Base-by-base conservation (phyloP, 331 rosid genomes). In the Quercus tomentella region DNA sequence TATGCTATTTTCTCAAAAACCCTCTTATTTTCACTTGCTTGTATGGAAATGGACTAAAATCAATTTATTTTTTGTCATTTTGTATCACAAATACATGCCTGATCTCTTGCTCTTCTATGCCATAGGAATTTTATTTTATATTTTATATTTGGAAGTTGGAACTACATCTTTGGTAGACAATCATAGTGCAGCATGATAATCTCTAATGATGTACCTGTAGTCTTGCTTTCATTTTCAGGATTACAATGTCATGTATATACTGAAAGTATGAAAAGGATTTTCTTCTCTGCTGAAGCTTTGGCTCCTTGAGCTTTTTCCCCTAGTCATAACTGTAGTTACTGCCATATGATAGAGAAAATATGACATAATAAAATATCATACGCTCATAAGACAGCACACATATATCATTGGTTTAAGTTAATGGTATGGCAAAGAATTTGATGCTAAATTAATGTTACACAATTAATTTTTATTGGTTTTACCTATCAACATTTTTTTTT, bases 1-100 rank as follows among this genome's bases (percentile, higher is more conserved):
- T 95, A 85, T 56, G 74, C 25, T 33, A 69, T 33, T 72, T 87
- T 79, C 37, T 79, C 76, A 18, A 72, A 54, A n/a, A 65, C 78
- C 41, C 71, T 82, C 51, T 56, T 33, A 69, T 58, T 25, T 72
- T 81, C 30, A 41, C 3, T 71, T 62, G 70, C 66, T 71, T 55
- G 74, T 57, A 57, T 76, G 76, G 76, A 23, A 17, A 78, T 79
- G 60, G 43, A 79, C 56, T 62, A 81, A 61, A 43, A 11, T 5
- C 55, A 54, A 82, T 74, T 41, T 51, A 28, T 52, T 51, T 51
- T 52, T 71, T 66, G 7, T 51, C 43, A 25, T 67, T 22, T 5
- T 14, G 7, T 56, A 56, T 37, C 78, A 57, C 43, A 3, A 49
- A 49, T 49, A 49, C 33, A 60, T 67, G 18, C 17, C 10, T 20